phyloP scores from a whole-genome alignment of 345 rosid genomes.

The Moricandia moricandioides region DNA sequence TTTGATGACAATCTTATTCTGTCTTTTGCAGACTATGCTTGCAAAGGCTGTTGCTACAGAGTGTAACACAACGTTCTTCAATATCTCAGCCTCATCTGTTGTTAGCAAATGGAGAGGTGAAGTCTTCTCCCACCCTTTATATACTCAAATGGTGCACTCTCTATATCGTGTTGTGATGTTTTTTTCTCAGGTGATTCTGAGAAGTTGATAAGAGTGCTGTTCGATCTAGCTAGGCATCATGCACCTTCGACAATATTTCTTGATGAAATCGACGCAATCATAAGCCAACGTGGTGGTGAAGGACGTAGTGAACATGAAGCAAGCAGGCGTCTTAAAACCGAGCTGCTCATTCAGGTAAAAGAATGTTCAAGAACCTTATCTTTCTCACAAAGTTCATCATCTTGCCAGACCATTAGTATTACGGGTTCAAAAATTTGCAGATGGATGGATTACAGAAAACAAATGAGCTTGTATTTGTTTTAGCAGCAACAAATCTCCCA shows the following conservation, averaged over 20 bases:
- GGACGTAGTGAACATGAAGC: constrained; percentile 98
- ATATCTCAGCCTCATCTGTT: constrained; percentile 95
- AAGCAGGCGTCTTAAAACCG: constrained; percentile 96
- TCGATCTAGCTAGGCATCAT: constrained; percentile 96
- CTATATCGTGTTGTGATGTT: background rate
- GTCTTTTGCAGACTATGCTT: constrained; percentile 77
- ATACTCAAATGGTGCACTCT: background rate
- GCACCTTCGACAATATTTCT: constrained; percentile 96
- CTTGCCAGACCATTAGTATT: background rate
- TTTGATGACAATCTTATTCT: background rate
- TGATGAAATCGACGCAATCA: constrained; percentile 96
- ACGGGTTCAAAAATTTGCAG: constrained; percentile 41
- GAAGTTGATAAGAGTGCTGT: constrained; percentile 84
- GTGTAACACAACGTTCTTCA: constrained; percentile 96
- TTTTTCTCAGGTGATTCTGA: constrained; percentile 87
- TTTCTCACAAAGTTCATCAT: background rate
- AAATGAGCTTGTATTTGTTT: constrained; percentile 90
- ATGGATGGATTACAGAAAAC: constrained; percentile 93
- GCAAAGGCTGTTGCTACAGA: constrained; percentile 99
- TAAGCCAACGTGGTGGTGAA: constrained; percentile 98
- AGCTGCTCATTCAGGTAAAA: constrained; percentile 88
- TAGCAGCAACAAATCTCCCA: constrained; percentile 98
- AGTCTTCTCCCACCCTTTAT: background rate
- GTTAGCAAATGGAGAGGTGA: constrained; percentile 94
- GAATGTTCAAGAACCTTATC: constrained; percentile 16